Evolutionary conservation across 176 grass and related monocot genomes (phyloP).

Genomic region (Olyra latifolia): DNA sequence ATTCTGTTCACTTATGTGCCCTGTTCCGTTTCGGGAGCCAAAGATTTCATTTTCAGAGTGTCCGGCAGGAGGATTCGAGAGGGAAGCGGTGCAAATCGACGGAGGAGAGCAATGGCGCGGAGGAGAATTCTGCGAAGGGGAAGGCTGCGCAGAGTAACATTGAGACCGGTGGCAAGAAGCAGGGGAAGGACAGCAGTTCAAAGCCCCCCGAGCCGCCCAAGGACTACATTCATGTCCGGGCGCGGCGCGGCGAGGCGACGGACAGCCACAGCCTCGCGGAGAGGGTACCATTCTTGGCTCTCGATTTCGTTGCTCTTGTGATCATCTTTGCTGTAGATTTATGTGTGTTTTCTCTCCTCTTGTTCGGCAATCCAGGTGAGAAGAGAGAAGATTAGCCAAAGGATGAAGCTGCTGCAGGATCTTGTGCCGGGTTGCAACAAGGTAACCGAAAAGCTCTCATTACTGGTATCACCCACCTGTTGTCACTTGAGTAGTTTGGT

Average conservation of each 20-base stretch:
- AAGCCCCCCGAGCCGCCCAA: conserved; percentile 62
- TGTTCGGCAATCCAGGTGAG: conserved; percentile 55
- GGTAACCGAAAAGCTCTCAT: conserved; percentile 46
- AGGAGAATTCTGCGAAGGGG: conserved; percentile 61
- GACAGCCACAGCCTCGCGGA: conserved; percentile 98
- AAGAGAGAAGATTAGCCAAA: conserved; percentile 97
- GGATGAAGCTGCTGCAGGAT: conserved; percentile 99
- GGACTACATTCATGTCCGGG: conserved; percentile 97
- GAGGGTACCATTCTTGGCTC: conserved; percentile 62
- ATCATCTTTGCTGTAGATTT: conserved; percentile 13
- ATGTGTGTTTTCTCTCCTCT: not conserved
- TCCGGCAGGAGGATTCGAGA: conserved; percentile 53
- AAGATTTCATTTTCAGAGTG: conserved; percentile 16
- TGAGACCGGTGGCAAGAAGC: conserved; percentile 56
- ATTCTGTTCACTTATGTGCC: conserved; percentile 24
- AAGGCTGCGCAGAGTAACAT: conserved; percentile 76
- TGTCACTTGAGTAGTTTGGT: conserved; percentile 29
- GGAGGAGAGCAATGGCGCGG: conserved; percentile 60
- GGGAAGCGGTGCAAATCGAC: conserved; percentile 67
- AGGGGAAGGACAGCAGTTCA: conserved; percentile 57
- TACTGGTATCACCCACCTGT: not conserved
- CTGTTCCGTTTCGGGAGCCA: not conserved
- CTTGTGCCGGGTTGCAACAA: conserved; percentile 98
- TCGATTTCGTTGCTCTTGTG: not conserved
- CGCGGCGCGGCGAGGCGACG: conserved; percentile 91